Conservation (phyloP, 495 filamentous ascomycete species). For the Annulohypoxylon bovei region DNA sequence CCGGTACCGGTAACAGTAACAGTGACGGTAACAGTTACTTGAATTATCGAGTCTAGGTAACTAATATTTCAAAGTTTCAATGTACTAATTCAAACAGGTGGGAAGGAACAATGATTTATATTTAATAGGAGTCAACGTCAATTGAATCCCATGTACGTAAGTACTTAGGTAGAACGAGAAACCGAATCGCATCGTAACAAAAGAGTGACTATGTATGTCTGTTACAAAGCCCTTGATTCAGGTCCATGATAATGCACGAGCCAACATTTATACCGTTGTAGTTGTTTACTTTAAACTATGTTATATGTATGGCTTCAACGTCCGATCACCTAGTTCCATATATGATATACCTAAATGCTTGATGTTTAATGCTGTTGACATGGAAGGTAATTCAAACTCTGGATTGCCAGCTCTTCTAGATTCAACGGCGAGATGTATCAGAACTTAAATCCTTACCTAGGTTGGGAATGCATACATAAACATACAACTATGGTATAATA, state of each 20-base stretch:
- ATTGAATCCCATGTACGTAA: no score
- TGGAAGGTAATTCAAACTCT: neutral
- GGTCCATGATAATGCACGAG: neutral
- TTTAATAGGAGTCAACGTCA: no score
- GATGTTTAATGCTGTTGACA: neutral
- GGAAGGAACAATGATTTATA: neutral
- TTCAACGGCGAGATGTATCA: neutral
- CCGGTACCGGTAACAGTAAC: neutral
- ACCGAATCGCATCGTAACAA: no score
- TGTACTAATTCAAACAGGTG: neutral
- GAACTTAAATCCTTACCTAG: neutral
- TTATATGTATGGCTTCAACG: neutral
- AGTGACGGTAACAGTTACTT: neutral
- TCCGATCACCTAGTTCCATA: slow-evolving; percentile 1
- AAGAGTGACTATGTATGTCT: no score
- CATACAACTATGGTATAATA: neutral
- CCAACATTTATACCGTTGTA: neutral
- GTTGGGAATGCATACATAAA: neutral
- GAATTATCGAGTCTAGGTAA: neutral
- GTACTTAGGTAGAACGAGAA: no score
- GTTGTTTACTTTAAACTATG: slow-evolving; percentile 1
- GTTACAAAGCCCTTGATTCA: neutral
- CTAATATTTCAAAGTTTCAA: neutral
- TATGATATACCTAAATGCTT: neutral
- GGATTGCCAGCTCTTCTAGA: neutral